Evolutionary conservation across 164 flowering plant genomes (phyloP), one percentile per base, ranked within the genome.

Genomic region (Vitis riparia): DNA sequence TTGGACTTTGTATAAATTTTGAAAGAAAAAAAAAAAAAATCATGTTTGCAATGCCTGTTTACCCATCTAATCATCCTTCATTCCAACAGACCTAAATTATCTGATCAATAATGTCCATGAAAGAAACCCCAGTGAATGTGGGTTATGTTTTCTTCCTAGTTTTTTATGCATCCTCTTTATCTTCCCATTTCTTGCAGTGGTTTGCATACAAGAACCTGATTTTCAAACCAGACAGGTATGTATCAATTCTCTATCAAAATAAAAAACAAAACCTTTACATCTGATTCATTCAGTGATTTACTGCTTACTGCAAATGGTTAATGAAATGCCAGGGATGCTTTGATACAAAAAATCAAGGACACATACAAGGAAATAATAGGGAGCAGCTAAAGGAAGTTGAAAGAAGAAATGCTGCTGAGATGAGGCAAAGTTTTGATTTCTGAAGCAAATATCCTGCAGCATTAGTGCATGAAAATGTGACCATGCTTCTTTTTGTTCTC

Each of bases 201-300:
- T 94, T 91, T 78, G 90, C 88, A 0, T 94, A 90, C 76, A 72
- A 73, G 81, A 89, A 94, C 85, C 81, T 94, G 68, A n/a, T 92
- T 53, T 88, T 79, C 79, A 86, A 85, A 79, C 91, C 96, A 71
- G 93, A 94, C 78, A 86, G 98, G 98, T 89, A 76, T 68, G 62
- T 37, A 4, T 58, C 1, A 23, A 60, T n/a, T 32, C 5, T 61
- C 50, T 13, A 37, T 32, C 32, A n/a, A 8, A n/a, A 15, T 32
- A 3, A 53, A 53, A 37, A 6, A 3, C 5, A 6, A 37, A 37
- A 37, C 44, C 44, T 37, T 37, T 37, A 37, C 44, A 37, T 2
- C 44, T 37, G 44, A 37, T 37, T 37, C 44, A 37, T 37, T 37
- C 11, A 29, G 12, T 13, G 27, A 16, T 51, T 0, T 8, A 1